Evolutionary conservation across 148 eudicot species (phyloP).

Genomic region (Arbutus unedo): DNA sequence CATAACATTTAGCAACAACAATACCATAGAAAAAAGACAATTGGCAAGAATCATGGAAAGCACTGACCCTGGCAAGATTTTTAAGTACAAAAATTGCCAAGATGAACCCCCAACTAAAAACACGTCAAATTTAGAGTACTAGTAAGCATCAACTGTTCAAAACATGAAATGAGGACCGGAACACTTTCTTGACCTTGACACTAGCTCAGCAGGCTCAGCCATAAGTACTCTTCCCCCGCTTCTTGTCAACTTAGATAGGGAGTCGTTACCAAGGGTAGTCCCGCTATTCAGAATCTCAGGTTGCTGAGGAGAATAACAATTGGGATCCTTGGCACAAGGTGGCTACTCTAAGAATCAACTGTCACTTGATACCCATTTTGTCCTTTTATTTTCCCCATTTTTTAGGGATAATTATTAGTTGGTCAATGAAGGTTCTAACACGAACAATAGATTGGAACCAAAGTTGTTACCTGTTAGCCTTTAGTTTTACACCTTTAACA

Average conservation of each 20-base stretch:
- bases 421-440: not conserved
- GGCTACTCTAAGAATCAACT: not conserved
- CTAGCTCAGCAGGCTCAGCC: not conserved
- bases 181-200: not conserved
- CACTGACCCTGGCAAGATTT: not conserved
- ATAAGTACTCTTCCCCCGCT: not conserved
- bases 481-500: not conserved
- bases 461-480: not conserved
- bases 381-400: not conserved
- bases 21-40: not conserved
- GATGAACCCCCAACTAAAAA: not conserved
- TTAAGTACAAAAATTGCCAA: not conserved
- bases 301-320: not conserved
- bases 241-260: not conserved
- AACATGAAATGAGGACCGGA: not conserved
- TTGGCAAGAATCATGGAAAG: not conserved
- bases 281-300: not conserved
- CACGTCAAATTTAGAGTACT: not conserved
- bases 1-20: conserved; percentile 3
- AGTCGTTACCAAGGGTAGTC: not conserved
- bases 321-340: conserved; percentile 1
- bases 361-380: conserved; percentile 2
- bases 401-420: not conserved
- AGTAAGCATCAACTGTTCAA: not conserved
- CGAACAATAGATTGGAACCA: not conserved